Percentiles rank a stretch among this genome's conserved stretches.
Conservation (phyloP, 306 rosid species). For the Alnus glutinosa region DNA sequence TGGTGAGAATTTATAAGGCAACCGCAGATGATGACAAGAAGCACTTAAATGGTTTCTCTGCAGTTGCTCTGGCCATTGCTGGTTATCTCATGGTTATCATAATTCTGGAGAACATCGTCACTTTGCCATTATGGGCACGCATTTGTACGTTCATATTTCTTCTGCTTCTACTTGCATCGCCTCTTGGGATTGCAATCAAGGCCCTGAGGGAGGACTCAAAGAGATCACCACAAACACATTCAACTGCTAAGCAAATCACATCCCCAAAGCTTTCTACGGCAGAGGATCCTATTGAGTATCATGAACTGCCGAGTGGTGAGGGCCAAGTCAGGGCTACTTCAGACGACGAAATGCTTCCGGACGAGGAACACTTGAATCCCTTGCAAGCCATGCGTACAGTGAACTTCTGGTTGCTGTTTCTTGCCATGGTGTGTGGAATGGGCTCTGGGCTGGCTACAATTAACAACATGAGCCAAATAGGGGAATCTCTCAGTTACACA, state of each 20-base stretch:
- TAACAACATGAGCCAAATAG: slow-evolving; percentile 91
- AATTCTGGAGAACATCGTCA: slow-evolving; percentile 45
- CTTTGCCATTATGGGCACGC: slow-evolving; percentile 52
- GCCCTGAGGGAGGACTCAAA: background rate
- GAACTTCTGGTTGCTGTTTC: slow-evolving; percentile 82
- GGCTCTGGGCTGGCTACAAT: slow-evolving; percentile 84
- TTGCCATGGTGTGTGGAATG: slow-evolving; percentile 80
- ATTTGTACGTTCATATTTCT: slow-evolving; percentile 44
- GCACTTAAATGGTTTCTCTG: slow-evolving; percentile 65
- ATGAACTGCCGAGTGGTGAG: slow-evolving; percentile 48
- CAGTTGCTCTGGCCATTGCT: slow-evolving; percentile 58
- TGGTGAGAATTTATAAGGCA: slow-evolving; percentile 62
- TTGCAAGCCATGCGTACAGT: slow-evolving; percentile 56
- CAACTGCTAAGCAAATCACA: slow-evolving; percentile 3
- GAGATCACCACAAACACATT: background rate
- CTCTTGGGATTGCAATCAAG: slow-evolving; percentile 41
- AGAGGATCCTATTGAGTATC: slow-evolving; percentile 39
- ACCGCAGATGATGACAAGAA: slow-evolving; percentile 44
- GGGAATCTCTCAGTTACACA: slow-evolving; percentile 78
- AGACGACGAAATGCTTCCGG: slow-evolving; percentile 23
- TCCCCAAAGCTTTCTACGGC: slow-evolving; percentile 25
- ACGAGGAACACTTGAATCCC: slow-evolving; percentile 50
- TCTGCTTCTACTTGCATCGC: slow-evolving; percentile 47
- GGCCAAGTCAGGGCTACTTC: slow-evolving; percentile 27
- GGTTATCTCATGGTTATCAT: slow-evolving; percentile 67